Evolutionary conservation across 2,329 filamentous ascomycete species (phyloP).

Genomic region (Sclerotinia trifoliorum): DNA sequence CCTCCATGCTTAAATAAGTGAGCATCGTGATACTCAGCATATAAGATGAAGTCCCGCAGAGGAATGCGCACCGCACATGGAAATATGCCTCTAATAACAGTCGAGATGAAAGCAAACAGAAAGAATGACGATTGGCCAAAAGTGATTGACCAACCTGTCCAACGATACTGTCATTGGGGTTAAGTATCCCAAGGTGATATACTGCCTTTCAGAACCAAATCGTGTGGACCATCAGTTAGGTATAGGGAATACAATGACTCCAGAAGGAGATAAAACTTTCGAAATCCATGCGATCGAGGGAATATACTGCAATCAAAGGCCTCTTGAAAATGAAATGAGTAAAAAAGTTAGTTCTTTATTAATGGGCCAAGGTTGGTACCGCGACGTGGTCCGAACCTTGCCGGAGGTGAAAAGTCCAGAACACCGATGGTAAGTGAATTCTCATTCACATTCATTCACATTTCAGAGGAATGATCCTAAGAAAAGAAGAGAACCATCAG

Average conservation of each 20-base stretch:
- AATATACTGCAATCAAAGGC: background rate
- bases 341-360: background rate
- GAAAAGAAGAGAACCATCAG: background rate
- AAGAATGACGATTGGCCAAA: background rate
- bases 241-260: background rate
- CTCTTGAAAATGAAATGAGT: background rate
- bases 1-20: background rate
- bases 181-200: background rate
- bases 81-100: background rate
- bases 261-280: background rate
- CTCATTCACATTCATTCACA: background rate
- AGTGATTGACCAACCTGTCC: background rate
- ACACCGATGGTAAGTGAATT: constrained; percentile 3
- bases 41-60: background rate
- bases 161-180: background rate
- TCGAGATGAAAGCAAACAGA: background rate
- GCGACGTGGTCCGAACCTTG: background rate
- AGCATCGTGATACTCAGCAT: background rate
- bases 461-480: background rate
- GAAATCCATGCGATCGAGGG: background rate
- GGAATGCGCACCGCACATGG: background rate
- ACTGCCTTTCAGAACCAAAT: background rate
- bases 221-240: background rate
- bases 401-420: background rate
- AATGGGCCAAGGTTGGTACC: background rate